Conservation (phyloP, 768 basidiomycete species). For the Pisolithus marmoratus region DNA sequence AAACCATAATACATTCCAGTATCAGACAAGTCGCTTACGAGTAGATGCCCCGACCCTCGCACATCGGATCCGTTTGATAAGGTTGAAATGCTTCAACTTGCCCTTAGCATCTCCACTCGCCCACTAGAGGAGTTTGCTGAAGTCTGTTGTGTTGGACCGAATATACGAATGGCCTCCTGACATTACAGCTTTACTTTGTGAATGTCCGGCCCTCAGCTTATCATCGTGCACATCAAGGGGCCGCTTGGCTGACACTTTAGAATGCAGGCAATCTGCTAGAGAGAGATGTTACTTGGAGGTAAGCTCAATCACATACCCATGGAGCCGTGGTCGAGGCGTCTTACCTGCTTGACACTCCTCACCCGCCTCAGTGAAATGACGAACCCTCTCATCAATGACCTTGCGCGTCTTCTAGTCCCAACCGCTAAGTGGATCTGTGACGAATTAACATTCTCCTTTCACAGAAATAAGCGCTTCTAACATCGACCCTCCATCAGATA, state of each 20-base stretch:
- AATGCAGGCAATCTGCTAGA: slow-evolving; percentile 13
- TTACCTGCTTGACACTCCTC: slow-evolving; percentile 16
- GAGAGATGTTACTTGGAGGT: slow-evolving; percentile 36
- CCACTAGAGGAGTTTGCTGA: slow-evolving; percentile 35
- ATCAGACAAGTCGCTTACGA: slow-evolving; percentile 14
- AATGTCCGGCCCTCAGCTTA: slow-evolving; percentile 17
- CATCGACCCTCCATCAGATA: slow-evolving; percentile 5
- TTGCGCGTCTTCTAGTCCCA: slow-evolving; percentile 24
- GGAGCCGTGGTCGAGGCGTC: slow-evolving; percentile 23
- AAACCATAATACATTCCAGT: slow-evolving; percentile 10
- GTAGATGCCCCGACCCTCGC: slow-evolving; percentile 16
- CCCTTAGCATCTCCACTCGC: slow-evolving; percentile 15
- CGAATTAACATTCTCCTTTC: slow-evolving; percentile 20
- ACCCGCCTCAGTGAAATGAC: slow-evolving; percentile 22
- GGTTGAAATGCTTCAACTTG: slow-evolving; percentile 14
- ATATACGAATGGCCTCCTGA: slow-evolving; percentile 20
- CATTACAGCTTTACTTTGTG: slow-evolving; percentile 21
- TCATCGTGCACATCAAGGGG: slow-evolving; percentile 26
- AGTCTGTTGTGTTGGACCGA: slow-evolving; percentile 29
- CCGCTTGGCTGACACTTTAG: slow-evolving; percentile 17
- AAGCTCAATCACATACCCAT: slow-evolving; percentile 1
- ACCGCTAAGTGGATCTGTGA: slow-evolving; percentile 25
- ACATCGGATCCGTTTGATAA: slow-evolving; percentile 9
- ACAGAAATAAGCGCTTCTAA: background rate
- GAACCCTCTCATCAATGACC: slow-evolving; percentile 19